Conservation (phyloP, 2,329 filamentous ascomycete genomes). For the Aspergillus vadensis region DNA sequence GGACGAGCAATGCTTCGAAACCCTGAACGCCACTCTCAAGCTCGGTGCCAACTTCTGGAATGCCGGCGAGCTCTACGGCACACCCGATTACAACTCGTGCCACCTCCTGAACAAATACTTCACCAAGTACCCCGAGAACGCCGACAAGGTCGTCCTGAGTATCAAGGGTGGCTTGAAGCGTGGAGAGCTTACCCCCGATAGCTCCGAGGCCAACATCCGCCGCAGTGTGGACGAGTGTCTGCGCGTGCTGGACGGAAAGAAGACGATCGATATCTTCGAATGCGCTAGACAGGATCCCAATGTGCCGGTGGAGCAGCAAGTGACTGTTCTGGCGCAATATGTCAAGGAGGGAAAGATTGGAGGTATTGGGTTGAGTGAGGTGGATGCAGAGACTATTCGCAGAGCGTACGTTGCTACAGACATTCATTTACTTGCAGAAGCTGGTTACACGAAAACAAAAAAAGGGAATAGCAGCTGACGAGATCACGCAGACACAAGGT, state of each 20-base stretch:
- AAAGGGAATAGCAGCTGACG: conserved; percentile 34
- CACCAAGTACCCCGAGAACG: conserved; percentile 63
- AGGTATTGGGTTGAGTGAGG: conserved; percentile 47
- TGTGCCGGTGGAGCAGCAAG: conserved; percentile 52
- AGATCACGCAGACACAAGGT: conserved; percentile 45
- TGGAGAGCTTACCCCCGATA: conserved; percentile 47
- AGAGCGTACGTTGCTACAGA: conserved; percentile 34
- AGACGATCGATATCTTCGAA: conserved; percentile 64
- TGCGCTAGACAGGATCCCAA: conserved; percentile 59
- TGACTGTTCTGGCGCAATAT: conserved; percentile 41
- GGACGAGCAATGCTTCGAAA: conserved; percentile 47
- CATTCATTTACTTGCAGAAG: not conserved
- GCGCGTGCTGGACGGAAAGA: conserved; percentile 55
- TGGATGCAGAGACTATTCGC: conserved; percentile 49
- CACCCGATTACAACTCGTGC: conserved; percentile 58
- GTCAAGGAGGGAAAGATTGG: conserved; percentile 49
- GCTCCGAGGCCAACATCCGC: conserved; percentile 57
- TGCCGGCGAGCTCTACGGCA: conserved; percentile 67
- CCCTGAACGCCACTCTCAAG: conserved; percentile 57
- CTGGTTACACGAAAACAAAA: not conserved
- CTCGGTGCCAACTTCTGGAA: conserved; percentile 60
- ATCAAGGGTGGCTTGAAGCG: conserved; percentile 61
- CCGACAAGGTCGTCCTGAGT: conserved; percentile 61
- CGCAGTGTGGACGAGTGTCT: conserved; percentile 62
- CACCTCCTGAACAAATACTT: conserved; percentile 65